Evolutionary conservation across 2,329 filamentous ascomycete genomes (phyloP).

Genomic region (Leptoxyphium fumago): DNA sequence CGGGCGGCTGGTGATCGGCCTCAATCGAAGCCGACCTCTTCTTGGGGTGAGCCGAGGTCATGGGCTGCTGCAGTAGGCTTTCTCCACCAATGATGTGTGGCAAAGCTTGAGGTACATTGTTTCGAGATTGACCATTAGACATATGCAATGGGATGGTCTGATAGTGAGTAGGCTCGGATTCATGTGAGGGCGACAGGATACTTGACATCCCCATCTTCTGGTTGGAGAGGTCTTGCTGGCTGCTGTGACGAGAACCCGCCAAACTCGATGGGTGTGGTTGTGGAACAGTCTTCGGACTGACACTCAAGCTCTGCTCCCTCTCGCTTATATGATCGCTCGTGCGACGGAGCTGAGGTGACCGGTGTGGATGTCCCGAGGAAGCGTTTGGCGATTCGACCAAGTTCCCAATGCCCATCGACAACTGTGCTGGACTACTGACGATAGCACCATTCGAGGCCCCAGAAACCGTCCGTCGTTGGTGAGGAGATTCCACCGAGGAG

Average conservation of each 20-base stretch:
- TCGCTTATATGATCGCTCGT: slow-evolving; percentile 36
- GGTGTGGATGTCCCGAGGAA: slow-evolving; percentile 5
- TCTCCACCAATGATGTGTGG: slow-evolving; percentile 4
- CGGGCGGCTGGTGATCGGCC: slow-evolving; percentile 9
- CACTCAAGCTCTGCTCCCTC: slow-evolving; percentile 55
- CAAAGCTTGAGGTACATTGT: background rate
- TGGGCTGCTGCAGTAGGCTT: slow-evolving; percentile 4
- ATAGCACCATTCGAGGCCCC: slow-evolving; percentile 16
- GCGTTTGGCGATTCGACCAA: slow-evolving; percentile 23
- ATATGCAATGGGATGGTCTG: background rate
- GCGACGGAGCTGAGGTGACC: slow-evolving; percentile 11
- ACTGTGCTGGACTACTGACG: slow-evolving; percentile 16
- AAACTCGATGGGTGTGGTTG: slow-evolving; percentile 14
- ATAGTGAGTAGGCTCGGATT: background rate
- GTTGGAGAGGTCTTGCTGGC: slow-evolving; percentile 16
- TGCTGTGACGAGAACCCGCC: slow-evolving; percentile 17
- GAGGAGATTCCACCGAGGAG: slow-evolving; percentile 13
- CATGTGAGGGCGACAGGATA: background rate
- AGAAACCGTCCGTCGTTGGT: slow-evolving; percentile 18
- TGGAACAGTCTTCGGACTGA: slow-evolving; percentile 57
- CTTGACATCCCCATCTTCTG: slow-evolving; percentile 10
- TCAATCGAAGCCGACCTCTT: slow-evolving; percentile 15
- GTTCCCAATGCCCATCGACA: slow-evolving; percentile 23
- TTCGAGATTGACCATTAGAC: slow-evolving; percentile 4
- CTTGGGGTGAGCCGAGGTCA: slow-evolving; percentile 1